Conservation (phyloP, 2,329 filamentous ascomycete genomes). For the Fusarium sublunatum region DNA sequence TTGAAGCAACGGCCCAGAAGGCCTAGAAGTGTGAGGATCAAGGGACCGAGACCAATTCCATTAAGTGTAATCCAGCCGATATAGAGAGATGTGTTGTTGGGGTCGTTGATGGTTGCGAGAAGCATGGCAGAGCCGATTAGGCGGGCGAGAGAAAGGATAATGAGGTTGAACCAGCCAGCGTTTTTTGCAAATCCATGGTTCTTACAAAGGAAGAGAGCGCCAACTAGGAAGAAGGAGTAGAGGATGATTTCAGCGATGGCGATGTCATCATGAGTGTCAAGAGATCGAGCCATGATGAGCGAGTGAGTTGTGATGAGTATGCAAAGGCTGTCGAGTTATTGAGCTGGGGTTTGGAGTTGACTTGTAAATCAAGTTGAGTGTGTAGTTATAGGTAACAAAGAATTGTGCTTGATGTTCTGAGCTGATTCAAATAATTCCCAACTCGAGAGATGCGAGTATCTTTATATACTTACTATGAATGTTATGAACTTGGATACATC, state of each 20-base stretch:
- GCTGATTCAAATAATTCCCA: not conserved
- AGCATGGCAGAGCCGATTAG: slow-evolving; percentile 65
- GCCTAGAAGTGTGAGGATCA: slow-evolving; percentile 58
- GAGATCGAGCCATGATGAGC: slow-evolving; percentile 36
- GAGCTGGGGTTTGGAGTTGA: not conserved
- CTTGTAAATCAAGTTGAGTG: not conserved
- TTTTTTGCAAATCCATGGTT: slow-evolving; percentile 65
- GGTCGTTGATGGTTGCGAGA: slow-evolving; percentile 59
- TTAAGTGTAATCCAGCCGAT: slow-evolving; percentile 50
- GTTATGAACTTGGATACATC: not conserved
- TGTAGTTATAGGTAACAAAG: not conserved
- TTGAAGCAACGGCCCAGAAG: slow-evolving; percentile 55
- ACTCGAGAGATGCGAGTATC: slow-evolving; percentile 4
- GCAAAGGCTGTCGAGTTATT: not conserved
- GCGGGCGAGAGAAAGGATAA: slow-evolving; percentile 68
- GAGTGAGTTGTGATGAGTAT: not conserved
- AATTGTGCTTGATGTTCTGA: slow-evolving; percentile 2
- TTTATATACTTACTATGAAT: slow-evolving; percentile 23
- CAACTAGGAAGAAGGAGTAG: slow-evolving; percentile 47
- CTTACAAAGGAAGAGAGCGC: slow-evolving; percentile 57
- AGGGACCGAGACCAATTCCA: slow-evolving; percentile 54
- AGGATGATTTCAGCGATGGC: slow-evolving; percentile 49
- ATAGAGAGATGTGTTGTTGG: slow-evolving; percentile 55
- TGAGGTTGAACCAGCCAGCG: slow-evolving; percentile 69
- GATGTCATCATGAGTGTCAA: slow-evolving; percentile 48